Evolutionary conservation across 257 asterid genomes (phyloP).

Genomic region (Plectranthus barbatus): DNA sequence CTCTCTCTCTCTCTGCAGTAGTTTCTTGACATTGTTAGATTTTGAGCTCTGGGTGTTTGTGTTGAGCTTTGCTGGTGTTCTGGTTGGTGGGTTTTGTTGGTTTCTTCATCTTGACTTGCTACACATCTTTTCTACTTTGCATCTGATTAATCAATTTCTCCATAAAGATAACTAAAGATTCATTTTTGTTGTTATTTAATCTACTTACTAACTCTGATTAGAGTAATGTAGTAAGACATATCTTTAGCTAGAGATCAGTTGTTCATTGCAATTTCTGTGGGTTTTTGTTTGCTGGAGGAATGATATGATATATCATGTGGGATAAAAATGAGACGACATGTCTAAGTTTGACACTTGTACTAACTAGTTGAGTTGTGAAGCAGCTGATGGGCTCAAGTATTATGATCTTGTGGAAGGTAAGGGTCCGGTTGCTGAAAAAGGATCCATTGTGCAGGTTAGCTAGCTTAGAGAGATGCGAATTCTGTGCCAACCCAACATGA

Average conservation of each 20-base stretch:
- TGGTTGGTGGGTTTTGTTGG: not conserved
- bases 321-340: too few species aligned
- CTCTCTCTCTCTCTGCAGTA: not conserved
- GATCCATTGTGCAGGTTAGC: slow-evolving; percentile 68
- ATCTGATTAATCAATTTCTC: too few species aligned
- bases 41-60: not conserved
- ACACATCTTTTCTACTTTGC: not conserved
- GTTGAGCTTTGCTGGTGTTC: not conserved
- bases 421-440: slow-evolving; percentile 79
- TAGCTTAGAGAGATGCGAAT: not conserved
- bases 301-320: too few species aligned
- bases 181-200: too few species aligned
- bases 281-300: not conserved
- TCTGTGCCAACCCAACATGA: not conserved
- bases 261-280: too few species aligned
- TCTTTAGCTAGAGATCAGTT: too few species aligned
- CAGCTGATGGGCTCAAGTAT: slow-evolving; percentile 89
- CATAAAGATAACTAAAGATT: too few species aligned
- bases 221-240: too few species aligned
- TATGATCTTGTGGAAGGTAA: slow-evolving; percentile 75
- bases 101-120: not conserved
- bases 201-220: too few species aligned
- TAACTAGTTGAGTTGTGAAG: slow-evolving; percentile 19
- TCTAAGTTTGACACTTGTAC: not conserved
- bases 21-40: not conserved